phyloP scores from a whole-genome alignment of 306 rosid species.

The Vicia faba region DNA sequence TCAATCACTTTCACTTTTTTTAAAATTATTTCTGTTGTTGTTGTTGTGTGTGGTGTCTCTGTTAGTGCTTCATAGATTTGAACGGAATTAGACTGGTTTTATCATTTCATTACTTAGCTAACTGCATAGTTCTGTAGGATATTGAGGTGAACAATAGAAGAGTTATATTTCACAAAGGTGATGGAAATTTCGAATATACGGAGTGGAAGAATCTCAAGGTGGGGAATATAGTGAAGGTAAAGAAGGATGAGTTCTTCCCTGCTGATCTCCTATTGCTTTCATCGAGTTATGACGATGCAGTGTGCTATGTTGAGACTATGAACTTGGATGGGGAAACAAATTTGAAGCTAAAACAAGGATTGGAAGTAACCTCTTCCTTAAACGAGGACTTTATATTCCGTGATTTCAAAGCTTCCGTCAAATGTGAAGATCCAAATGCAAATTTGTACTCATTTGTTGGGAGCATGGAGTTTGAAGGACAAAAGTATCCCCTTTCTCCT shows the following conservation, averaged over 20 bases:
- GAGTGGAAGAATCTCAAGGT: conserved; percentile 79
- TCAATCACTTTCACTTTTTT: neutral
- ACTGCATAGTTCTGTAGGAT: conserved; percentile 54
- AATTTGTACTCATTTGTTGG: conserved; percentile 81
- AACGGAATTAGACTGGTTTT: conserved; percentile 10
- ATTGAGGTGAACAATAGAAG: conserved; percentile 71
- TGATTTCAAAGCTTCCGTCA: conserved; percentile 55
- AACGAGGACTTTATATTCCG: conserved; percentile 50
- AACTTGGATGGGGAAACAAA: conserved; percentile 95
- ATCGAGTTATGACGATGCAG: conserved; percentile 80
- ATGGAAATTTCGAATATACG: conserved; percentile 54
- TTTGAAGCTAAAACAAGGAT: conserved; percentile 75
- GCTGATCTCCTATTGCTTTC: conserved; percentile 84
- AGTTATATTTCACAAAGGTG: conserved; percentile 58
- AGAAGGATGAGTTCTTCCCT: conserved; percentile 83
- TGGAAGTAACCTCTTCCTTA: conserved; percentile 68
- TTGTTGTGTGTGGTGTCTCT: neutral
- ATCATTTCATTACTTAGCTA: neutral
- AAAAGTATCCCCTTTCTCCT: conserved; percentile 67
- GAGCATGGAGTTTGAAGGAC: conserved; percentile 61
- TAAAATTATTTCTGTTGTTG: neutral
- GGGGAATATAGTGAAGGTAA: conserved; percentile 76
- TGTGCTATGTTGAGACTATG: conserved; percentile 94
- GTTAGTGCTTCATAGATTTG: neutral
- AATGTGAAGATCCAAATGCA: conserved; percentile 91